phyloP scores from a whole-genome alignment of 768 basidiomycete species.

The Mycena latifolia region DNA sequence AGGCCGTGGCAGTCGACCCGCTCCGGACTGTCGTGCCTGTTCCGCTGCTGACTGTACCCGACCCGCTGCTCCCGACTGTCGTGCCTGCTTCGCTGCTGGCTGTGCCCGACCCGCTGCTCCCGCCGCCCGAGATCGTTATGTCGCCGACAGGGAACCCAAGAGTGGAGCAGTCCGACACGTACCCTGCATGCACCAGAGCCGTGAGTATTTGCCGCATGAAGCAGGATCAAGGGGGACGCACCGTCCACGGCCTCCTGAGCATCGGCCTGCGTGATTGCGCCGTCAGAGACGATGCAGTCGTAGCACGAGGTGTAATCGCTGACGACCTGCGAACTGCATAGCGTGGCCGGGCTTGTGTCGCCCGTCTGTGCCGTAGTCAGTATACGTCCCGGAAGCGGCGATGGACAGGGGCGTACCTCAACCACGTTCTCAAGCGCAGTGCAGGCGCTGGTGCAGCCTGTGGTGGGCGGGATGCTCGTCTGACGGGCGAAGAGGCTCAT shows the following conservation, averaged over 20 bases:
- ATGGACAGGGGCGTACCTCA: background rate
- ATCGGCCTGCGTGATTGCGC: background rate
- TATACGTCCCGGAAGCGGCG: too few species aligned
- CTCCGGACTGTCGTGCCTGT: too few species aligned
- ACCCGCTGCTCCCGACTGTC: background rate
- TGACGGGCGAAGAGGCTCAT: background rate
- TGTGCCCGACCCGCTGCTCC: background rate
- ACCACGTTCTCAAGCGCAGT: conserved; percentile 4
- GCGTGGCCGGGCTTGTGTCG: background rate
- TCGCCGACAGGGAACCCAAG: conserved; percentile 7
- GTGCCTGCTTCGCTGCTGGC: background rate
- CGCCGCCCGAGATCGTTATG: conserved; percentile 6
- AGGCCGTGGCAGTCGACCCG: background rate
- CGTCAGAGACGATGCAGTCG: background rate
- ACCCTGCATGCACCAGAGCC: background rate
- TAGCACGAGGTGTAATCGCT: conserved; percentile 14
- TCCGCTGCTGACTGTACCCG: background rate
- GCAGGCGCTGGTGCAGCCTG: conserved; percentile 5
- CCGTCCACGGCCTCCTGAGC: conserved; percentile 15
- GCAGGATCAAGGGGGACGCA: background rate
- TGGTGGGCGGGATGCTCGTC: background rate
- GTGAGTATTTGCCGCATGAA: background rate
- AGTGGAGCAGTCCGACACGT: background rate
- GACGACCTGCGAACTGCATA: conserved; percentile 9
- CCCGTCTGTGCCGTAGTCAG: background rate